Percentiles rank a stretch among this genome's conserved stretches.
Evolutionary conservation across 257 asterid genomes (phyloP).

Genomic region (Coffea canephora): DNA sequence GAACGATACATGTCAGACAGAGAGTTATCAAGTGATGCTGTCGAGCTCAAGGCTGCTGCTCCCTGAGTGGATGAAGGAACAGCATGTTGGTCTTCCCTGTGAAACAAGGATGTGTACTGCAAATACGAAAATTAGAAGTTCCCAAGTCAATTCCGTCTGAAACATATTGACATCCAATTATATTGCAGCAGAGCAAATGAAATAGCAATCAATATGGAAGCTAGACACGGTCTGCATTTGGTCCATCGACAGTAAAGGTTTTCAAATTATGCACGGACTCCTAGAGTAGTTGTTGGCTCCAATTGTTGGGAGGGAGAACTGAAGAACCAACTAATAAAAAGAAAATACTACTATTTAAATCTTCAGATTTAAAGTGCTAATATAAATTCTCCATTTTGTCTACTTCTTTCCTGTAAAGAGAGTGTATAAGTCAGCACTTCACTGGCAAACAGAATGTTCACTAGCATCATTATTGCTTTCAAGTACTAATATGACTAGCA

Average conservation of each 20-base stretch:
- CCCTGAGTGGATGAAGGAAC: constrained; percentile 56
- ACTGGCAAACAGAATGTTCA: neutral
- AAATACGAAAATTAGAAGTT: constrained; percentile 21
- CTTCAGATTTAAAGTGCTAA: neutral
- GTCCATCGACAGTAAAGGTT: neutral
- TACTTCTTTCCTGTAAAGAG: neutral
- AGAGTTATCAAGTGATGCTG: constrained; percentile 65
- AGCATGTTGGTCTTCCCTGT: constrained; percentile 59
- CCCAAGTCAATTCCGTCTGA: constrained; percentile 15
- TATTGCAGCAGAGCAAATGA: neutral
- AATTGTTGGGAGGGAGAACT: neutral
- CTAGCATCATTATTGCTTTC: neutral
- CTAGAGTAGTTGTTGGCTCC: too few relatives aligned
- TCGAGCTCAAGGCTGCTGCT: constrained; percentile 51
- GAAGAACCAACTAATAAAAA: neutral
- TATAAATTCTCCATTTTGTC: neutral
- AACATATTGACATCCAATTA: neutral
- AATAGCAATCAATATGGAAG: neutral
- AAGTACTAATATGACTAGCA: neutral
- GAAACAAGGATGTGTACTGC: constrained; percentile 78
- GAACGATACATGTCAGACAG: constrained; percentile 73
- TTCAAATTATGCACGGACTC: neutral
- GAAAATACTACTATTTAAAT: neutral
- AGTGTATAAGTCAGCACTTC: neutral
- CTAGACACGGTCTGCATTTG: neutral